A percentile compares a stretch with the other conserved stretches of the same genome.
phyloP scores from a whole-genome alignment of 306 rosid species.

The Glycine soja region DNA sequence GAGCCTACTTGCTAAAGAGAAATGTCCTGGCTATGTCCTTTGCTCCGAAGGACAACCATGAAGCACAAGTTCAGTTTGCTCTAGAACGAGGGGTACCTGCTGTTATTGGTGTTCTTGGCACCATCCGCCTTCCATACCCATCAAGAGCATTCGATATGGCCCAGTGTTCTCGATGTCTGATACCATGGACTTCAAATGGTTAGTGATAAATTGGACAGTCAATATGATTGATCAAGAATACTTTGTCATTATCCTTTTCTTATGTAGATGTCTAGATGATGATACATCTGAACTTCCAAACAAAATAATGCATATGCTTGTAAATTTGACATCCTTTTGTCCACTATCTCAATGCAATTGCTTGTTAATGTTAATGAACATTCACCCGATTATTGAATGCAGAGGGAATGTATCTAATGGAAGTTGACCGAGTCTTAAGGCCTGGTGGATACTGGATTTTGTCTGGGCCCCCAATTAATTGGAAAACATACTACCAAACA shows the following conservation, averaged over 20 bases:
- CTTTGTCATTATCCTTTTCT: constrained; percentile 35
- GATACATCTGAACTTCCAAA: constrained; percentile 16
- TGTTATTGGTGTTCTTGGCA: constrained; percentile 89
- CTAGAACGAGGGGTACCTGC: constrained; percentile 97
- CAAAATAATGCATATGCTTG: constrained; percentile 5
- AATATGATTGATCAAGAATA: constrained; percentile 31
- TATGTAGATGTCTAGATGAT: constrained; percentile 6
- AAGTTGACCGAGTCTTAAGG: constrained; percentile 96
- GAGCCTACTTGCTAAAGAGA: constrained; percentile 92
- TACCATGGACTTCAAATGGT: constrained; percentile 93
- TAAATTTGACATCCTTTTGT: neutral
- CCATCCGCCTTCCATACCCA: constrained; percentile 88
- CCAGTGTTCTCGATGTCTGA: constrained; percentile 96
- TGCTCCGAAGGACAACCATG: constrained; percentile 97
- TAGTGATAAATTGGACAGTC: constrained; percentile 49
- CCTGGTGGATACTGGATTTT: constrained; percentile 98
- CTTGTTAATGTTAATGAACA: constrained; percentile 12
- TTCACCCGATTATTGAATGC: constrained; percentile 46
- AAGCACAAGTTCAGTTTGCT: constrained; percentile 99
- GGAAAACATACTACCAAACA: constrained; percentile 90
- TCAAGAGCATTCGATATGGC: constrained; percentile 97
- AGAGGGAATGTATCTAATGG: constrained; percentile 91
- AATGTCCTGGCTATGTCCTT: constrained; percentile 92
- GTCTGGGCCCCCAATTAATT: constrained; percentile 98
- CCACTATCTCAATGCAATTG: constrained; percentile 25